Base-by-base conservation (phyloP, 2,329 filamentous ascomycete species). In the Hysterium pulicare region DNA sequence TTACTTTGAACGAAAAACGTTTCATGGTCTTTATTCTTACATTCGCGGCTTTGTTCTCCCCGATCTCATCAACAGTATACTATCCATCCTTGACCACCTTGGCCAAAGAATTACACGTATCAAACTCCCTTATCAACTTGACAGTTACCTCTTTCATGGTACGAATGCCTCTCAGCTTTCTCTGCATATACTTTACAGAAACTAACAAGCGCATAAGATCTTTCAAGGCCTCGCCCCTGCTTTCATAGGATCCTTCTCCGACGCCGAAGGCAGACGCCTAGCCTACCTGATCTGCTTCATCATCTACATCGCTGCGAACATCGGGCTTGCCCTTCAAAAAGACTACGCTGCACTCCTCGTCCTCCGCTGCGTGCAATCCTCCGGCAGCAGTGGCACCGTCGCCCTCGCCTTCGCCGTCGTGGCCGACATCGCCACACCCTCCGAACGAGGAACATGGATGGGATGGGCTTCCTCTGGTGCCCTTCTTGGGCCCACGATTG, bases 21-120 rank as follows among this genome's bases (percentile, higher is more conserved):
- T 53, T 71, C 46, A 69, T 78, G 24, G 69, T 77, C 19, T 64
- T 71, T 53, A 73, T 75, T 38, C 71, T 77, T 19, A 70, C 74
- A 2, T 53, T 74, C 1, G 76, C 74, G 1, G 73, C 71, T 1
- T 61, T 79, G 22, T 78, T 80, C 59, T 77, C 75, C 2, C 76
- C 76, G 1, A 58, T 67, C 33, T 64, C 64, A 1, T 66, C 60
- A 2, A 63, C 58, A 36, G 70, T 70, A 21, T 71, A 69, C 53
- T 64, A 64, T 38, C 66, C 66, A 10, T 61, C 62, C 2, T 53
- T 68, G 33, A 55, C 55, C 16, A 60, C 42, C 53, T 60, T 54
- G 55, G 62, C 58, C 0, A 43, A 48, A 3, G 67, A 69, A 21
- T 60, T 75, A 32, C 42, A 66, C 20, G 66, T 72, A 9, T 68